Conservation (phyloP, 345 rosid genomes). For the Kandelia obovata region DNA sequence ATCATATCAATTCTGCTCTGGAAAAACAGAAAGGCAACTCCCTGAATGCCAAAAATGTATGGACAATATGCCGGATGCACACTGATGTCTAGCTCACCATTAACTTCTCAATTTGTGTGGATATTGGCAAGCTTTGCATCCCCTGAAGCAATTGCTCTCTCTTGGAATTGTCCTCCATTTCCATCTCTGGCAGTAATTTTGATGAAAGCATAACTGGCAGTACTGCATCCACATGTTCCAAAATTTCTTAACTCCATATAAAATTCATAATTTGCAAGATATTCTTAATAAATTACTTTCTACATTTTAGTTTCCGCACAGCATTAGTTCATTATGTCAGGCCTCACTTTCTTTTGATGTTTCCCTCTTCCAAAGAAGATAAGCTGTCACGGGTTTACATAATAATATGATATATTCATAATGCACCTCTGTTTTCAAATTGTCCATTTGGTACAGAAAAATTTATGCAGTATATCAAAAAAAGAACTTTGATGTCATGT, state of each 20-base stretch:
- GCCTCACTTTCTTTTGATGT: background rate
- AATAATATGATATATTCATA: background rate
- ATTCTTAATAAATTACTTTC: background rate
- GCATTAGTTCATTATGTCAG: background rate
- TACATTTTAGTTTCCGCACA: background rate
- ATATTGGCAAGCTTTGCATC: conserved; percentile 66
- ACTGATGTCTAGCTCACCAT: conserved; percentile 41
- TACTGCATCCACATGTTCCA: conserved; percentile 40
- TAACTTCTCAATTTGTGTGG: conserved; percentile 71
- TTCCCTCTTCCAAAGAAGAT: background rate
- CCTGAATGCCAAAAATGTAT: conserved; percentile 1
- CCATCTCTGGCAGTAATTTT: conserved; percentile 92
- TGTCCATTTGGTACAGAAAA: no score
- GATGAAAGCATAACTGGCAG: conserved; percentile 95
- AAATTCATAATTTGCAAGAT: background rate
- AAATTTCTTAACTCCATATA: conserved; percentile 7
- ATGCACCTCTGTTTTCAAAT: no score
- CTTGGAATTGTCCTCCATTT: conserved; percentile 70
- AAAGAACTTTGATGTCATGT: conserved; percentile 3
- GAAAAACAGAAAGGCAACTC: conserved; percentile 19
- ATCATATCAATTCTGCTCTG: conserved; percentile 86
- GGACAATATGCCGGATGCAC: background rate
- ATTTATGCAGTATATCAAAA: no score
- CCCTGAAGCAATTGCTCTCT: conserved; percentile 89
- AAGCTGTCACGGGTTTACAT: background rate